Conservation (phyloP, 2,329 filamentous ascomycete species). For the Endoconidiophora polonica region DNA sequence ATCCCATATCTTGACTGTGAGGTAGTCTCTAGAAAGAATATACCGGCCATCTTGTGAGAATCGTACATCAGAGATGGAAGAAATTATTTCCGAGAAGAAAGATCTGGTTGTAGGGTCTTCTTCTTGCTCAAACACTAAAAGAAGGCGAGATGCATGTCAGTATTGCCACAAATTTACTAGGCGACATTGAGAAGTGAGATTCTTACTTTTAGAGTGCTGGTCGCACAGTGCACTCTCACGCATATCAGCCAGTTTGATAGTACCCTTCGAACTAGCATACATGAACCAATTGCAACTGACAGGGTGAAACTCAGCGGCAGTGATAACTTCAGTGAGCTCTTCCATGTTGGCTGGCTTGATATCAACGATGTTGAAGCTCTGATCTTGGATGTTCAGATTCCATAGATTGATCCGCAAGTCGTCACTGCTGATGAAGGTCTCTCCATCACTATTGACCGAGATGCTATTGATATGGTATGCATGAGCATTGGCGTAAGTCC, state of each 20-base stretch:
- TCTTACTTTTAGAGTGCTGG: slow-evolving; percentile 76
- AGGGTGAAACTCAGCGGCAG: slow-evolving; percentile 92
- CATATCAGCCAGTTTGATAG: slow-evolving; percentile 98
- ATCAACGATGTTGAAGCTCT: slow-evolving; percentile 99
- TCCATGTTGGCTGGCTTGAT: slow-evolving; percentile 99
- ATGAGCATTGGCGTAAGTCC: slow-evolving; percentile 95
- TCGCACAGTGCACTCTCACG: slow-evolving; percentile 91
- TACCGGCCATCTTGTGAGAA: slow-evolving; percentile 95
- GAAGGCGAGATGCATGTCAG: not conserved
- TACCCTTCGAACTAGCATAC: slow-evolving; percentile 98
- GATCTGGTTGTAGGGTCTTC: slow-evolving; percentile 93
- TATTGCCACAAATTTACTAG: not conserved
- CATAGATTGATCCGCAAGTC: slow-evolving; percentile 95
- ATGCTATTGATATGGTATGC: slow-evolving; percentile 99
- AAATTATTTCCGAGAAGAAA: slow-evolving; percentile 99
- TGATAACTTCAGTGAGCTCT: slow-evolving; percentile 96
- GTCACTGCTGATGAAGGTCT: slow-evolving; percentile 98
- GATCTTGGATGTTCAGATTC: slow-evolving; percentile 98
- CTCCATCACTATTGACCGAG: slow-evolving; percentile 98
- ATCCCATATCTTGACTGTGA: slow-evolving; percentile 99
- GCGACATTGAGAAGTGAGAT: slow-evolving; percentile 3
- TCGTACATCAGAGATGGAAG: slow-evolving; percentile 94
- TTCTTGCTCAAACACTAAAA: slow-evolving; percentile 89
- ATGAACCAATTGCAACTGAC: slow-evolving; percentile 99
- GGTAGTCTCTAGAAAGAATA: slow-evolving; percentile 91